These are phyloP conservation scores for Neobulgaria alba DNA, from an alignment of 2,329 filamentous ascomycete species.

Conservation along the genomic window DNA sequence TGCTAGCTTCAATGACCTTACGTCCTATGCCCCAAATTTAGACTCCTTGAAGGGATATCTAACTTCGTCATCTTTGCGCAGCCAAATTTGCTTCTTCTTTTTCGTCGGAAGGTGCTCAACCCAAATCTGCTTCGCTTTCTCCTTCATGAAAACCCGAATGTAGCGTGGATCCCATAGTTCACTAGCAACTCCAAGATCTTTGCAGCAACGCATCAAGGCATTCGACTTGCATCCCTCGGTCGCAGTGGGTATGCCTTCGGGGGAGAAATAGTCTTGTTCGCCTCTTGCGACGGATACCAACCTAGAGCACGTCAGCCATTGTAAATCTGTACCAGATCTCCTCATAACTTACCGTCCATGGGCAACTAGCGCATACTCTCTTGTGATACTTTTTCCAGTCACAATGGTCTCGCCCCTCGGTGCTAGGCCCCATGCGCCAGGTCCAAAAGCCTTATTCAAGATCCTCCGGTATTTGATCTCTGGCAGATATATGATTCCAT, in stretches of 20 bases:
- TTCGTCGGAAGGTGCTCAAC: conserved; percentile 82
- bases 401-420: conserved; percentile 72
- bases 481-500: conserved; percentile 90
- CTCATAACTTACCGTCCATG: conserved; percentile 63
- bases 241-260: conserved; percentile 85
- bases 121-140: conserved; percentile 71
- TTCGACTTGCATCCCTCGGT: conserved; percentile 98
- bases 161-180: conserved; percentile 96
- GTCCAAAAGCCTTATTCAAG: conserved; percentile 84
- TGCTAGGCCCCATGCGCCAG: conserved; percentile 90
- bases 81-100: conserved; percentile 82
- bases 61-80: conserved; percentile 73
- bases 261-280: conserved; percentile 87
- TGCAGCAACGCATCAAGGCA: conserved; percentile 95
- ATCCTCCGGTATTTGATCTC: conserved; percentile 97
- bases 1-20: too few relatives aligned
- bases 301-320: conserved; percentile 36
- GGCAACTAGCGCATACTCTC: conserved; percentile 87
- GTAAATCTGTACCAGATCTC: neutral
- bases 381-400: conserved; percentile 50
- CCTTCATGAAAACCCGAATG: conserved; percentile 72
- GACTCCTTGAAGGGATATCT: conserved; percentile 50
- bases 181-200: conserved; percentile 88
- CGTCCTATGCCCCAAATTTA: conserved; percentile 25
- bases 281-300: conserved; percentile 88